Conservation (phyloP, 805 yeast species). For the Saccharomycopsis sp. region DNA sequence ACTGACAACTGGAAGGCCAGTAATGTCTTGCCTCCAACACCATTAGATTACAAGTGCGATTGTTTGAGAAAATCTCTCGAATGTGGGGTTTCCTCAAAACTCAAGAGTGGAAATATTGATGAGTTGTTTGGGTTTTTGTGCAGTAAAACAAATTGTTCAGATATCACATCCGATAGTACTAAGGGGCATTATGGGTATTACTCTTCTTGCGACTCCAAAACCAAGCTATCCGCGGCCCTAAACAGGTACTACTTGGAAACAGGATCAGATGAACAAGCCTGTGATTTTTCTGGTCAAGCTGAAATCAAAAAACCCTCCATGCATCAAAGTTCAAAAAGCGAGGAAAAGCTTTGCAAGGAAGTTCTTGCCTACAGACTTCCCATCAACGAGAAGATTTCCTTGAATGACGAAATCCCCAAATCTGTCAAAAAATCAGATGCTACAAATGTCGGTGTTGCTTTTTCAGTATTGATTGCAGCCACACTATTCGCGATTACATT, state of each 20-base stretch:
- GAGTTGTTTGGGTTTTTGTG: conserved; percentile 55
- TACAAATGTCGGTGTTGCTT: not conserved
- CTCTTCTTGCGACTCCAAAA: conserved; percentile 66
- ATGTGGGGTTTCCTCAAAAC: conserved; percentile 55
- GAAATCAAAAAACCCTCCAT: conserved; percentile 1
- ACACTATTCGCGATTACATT: not conserved
- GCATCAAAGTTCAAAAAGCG: not conserved
- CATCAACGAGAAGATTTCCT: not conserved
- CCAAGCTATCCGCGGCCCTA: conserved; percentile 59
- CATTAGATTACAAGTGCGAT: conserved; percentile 56
- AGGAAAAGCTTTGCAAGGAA: not conserved
- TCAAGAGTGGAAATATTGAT: conserved; percentile 48
- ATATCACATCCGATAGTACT: conserved; percentile 53
- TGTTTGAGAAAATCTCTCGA: conserved; percentile 47
- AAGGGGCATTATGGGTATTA: conserved; percentile 65
- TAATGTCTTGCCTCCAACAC: conserved; percentile 69
- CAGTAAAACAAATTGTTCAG: conserved; percentile 51
- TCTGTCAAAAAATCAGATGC: not conserved
- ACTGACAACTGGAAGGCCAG: conserved; percentile 61
- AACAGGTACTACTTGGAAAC: conserved; percentile 41
- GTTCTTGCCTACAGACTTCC: not conserved
- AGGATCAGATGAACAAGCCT: conserved; percentile 5
- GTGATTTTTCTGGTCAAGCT: conserved; percentile 17
- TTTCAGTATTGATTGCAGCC: not conserved
- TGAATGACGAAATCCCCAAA: not conserved